Percentiles rank a stretch among this genome's conserved stretches.
phyloP scores from a whole-genome alignment of 306 rosid species.

The Ochetophila trinervis region DNA sequence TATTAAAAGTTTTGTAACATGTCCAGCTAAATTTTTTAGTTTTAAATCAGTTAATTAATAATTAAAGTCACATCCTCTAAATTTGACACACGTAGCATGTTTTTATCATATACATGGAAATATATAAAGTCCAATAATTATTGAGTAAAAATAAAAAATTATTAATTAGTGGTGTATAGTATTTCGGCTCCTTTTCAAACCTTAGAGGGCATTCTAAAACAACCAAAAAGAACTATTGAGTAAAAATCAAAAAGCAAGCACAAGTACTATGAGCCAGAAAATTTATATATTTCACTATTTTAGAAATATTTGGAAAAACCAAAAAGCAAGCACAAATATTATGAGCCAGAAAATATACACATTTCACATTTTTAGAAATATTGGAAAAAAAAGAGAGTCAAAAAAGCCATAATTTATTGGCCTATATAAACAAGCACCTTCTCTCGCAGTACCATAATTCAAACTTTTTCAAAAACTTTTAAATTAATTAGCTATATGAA shows the following conservation, averaged over 20 bases:
- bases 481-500: background rate
- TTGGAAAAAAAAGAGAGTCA: conserved; percentile 4
- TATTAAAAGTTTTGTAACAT: no score
- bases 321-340: background rate
- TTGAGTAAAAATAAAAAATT: no score
- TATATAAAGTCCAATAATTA: no score
- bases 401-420: conserved; percentile 18
- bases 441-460: background rate
- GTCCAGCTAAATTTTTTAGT: no score
- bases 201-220: background rate
- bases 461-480: conserved; percentile 21
- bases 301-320: background rate
- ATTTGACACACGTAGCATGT: no score
- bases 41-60: no score
- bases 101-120: no score
- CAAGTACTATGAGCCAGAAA: background rate
- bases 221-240: background rate
- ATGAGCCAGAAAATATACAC: conserved; percentile 7
- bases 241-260: background rate
- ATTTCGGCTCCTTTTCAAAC: background rate
- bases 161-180: conserved; percentile 11
- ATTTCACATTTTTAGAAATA: no score
- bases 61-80: no score
- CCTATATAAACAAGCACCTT: conserved; percentile 41
- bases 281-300: background rate